These are phyloP conservation scores for Hippophae gyantsensis DNA, from an alignment of 306 rosid genomes.

Conservation along the genomic window DNA sequence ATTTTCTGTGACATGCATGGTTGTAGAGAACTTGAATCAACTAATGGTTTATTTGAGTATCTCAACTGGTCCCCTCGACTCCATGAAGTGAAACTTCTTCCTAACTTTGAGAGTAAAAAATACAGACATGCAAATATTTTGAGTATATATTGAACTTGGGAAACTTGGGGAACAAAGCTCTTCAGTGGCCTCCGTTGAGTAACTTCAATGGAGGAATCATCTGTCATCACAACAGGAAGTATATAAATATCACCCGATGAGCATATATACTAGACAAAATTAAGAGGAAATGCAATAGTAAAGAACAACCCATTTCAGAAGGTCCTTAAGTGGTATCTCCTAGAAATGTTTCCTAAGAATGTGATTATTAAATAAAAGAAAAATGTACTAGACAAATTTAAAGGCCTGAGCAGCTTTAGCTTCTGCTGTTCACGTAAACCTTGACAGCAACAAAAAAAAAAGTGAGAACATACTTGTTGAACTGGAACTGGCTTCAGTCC, in stretches of 20 bases:
- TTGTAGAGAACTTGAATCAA: constrained; percentile 40
- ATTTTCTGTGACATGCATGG: constrained; percentile 24
- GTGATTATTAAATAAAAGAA: background rate
- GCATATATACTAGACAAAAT: constrained; percentile 6
- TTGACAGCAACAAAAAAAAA: background rate
- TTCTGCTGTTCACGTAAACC: background rate
- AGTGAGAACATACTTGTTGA: constrained; percentile 34
- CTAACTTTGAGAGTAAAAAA: constrained; percentile 35
- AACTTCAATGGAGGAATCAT: constrained; percentile 30
- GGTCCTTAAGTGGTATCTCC: background rate
- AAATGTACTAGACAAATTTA: no score
- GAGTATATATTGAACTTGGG: constrained; percentile 35
- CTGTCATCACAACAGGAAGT: constrained; percentile 34
- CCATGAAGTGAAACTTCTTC: constrained; percentile 29
- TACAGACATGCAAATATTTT: constrained; percentile 48
- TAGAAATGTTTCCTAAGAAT: background rate
- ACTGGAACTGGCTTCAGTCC: constrained; percentile 32
- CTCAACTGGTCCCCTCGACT: constrained; percentile 22
- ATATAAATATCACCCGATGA: constrained; percentile 11
- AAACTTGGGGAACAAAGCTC: constrained; percentile 32
- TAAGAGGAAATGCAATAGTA: constrained; percentile 3
- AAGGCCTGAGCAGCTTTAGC: no score
- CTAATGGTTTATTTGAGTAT: constrained; percentile 18
- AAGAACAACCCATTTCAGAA: background rate
- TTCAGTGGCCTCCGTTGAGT: constrained; percentile 33